Evolutionary conservation across 2,329 filamentous ascomycete genomes (phyloP).

Genomic region (Aspergillus sp.): DNA sequence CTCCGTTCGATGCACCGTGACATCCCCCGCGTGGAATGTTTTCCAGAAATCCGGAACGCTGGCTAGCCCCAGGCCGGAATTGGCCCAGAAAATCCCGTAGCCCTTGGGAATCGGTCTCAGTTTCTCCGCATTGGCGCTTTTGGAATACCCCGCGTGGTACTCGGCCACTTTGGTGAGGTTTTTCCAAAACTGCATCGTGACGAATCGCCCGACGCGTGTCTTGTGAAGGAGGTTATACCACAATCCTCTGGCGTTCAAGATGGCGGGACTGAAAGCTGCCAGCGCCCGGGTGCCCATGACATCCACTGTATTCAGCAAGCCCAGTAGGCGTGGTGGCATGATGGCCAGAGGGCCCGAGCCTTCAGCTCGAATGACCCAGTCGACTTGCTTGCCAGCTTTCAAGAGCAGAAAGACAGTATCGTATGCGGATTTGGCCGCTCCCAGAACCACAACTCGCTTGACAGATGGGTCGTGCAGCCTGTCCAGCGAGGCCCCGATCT

Average conservation of each 20-base stretch:
- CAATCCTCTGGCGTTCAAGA: conserved; percentile 23
- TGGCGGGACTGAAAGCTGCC: conserved; percentile 21
- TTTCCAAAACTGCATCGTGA: neutral
- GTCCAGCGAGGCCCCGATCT: neutral
- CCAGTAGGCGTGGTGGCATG: conserved; percentile 20
- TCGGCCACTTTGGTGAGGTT: neutral
- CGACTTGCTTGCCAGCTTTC: conserved; percentile 23
- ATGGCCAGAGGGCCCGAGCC: conserved; percentile 28
- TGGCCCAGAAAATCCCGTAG: conserved; percentile 30
- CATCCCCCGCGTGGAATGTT: conserved; percentile 23
- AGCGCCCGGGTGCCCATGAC: conserved; percentile 19
- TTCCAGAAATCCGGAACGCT: conserved; percentile 31
- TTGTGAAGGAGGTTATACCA: conserved; percentile 22
- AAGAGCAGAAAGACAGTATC: conserved; percentile 29
- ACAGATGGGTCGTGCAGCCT: neutral
- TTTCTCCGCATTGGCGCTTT: conserved; percentile 1
- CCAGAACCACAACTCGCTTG: conserved; percentile 22
- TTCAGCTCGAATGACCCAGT: conserved; percentile 30
- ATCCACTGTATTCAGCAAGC: conserved; percentile 11
- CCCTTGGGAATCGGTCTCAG: neutral
- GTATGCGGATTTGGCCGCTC: conserved; percentile 30
- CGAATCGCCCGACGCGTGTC: conserved; percentile 4
- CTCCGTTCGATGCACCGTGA: conserved; percentile 11
- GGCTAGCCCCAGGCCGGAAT: conserved; percentile 25
- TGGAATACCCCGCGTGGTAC: conserved; percentile 20